Base-by-base conservation (phyloP, 805 yeast genomes). In the Sporopachydermia quercuum region DNA sequence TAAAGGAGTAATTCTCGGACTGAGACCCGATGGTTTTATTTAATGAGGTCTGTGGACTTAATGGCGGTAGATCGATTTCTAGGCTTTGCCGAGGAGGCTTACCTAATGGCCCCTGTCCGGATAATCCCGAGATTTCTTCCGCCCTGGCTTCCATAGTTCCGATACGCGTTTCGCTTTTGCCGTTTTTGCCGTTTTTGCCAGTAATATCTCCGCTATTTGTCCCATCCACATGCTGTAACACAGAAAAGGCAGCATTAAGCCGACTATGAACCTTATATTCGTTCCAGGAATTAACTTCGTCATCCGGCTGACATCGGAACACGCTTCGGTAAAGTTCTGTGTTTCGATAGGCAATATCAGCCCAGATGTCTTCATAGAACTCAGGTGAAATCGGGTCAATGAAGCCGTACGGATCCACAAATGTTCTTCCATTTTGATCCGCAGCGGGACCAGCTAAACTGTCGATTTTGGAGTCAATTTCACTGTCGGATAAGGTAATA, bases 271-370 rank as follows among this genome's bases (percentile, higher is more conserved):
- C 75, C 54, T 83, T 87, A 56, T 85, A 91, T 42, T 85, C 94
- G 42, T 71, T 71, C 99, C 99, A 91, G 0, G 86, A 71, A 16
- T 67, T 67, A n/a, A 89, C 97, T 4, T 74, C 66, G 55, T 89
- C 85, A 57, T 91, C 98, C 0, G 99, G 99, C 54, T 93, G 98
- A 45, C 84, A 76, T 47, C 87, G 87, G 68, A 91, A 91, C 1
- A 91, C 82, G 56, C 79, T 65, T 44, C 96, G 68, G 61, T 72
- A 91, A 1, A 93, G 62, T 43, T 72, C 66, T 0, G 97, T 85
- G 52, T 91, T 91, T 49, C 87, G 68, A 40, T 79, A 63, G 0
- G 98, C 96, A 50, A 73, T 74, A 3, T 78, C 78, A 54, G 68
- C 71, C 96, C 96, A 89, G 4, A 78, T 55, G 49, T 85, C 96